Evolutionary conservation across 805 yeast genomes (phyloP).

Genomic region (Ogataea degrootiae): DNA sequence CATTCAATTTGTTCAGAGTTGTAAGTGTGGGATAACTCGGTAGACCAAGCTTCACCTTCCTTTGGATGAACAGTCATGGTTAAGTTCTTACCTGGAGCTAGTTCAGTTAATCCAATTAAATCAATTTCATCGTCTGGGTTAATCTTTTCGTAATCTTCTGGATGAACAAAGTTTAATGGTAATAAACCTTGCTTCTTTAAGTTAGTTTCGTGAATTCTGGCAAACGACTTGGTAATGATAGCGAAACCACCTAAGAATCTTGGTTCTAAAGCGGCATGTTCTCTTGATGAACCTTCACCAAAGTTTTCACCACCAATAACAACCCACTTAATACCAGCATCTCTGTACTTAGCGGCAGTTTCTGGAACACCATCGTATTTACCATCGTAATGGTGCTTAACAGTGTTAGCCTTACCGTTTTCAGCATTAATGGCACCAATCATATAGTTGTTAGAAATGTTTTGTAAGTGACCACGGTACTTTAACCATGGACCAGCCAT

Average conservation of each 20-base stretch:
- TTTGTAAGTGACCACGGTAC: conserved; percentile 99
- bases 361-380: conserved; percentile 94
- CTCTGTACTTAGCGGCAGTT: conserved; percentile 93
- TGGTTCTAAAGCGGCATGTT: conserved; percentile 99
- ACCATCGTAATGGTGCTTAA: conserved; percentile 89
- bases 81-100: conserved; percentile 91
- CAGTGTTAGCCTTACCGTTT: conserved; percentile 89
- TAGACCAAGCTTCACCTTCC: conserved; percentile 81
- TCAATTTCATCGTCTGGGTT: conserved; percentile 87
- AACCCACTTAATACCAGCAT: conserved; percentile 89
- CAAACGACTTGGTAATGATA: conserved; percentile 95
- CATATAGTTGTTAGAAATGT: conserved; percentile 98
- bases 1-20: conserved; percentile 96
- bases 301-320: conserved; percentile 98
- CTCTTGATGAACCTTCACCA: conserved; percentile 99
- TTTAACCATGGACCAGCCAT: conserved; percentile 99
- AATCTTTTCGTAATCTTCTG: conserved; percentile 90
- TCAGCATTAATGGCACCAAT: conserved; percentile 98
- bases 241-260: conserved; percentile 98
- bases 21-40: conserved; percentile 93
- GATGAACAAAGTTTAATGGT: conserved; percentile 90
- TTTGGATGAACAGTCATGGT: conserved; percentile 69
- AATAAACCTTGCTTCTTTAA: conserved; percentile 98
- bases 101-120: conserved; percentile 73
- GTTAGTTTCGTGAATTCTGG: conserved; percentile 99